Evolutionary conservation across 2,329 filamentous ascomycete species (phyloP), one percentile per base, ranked within the genome.

Genomic region (Fusarium ramigenum): DNA sequence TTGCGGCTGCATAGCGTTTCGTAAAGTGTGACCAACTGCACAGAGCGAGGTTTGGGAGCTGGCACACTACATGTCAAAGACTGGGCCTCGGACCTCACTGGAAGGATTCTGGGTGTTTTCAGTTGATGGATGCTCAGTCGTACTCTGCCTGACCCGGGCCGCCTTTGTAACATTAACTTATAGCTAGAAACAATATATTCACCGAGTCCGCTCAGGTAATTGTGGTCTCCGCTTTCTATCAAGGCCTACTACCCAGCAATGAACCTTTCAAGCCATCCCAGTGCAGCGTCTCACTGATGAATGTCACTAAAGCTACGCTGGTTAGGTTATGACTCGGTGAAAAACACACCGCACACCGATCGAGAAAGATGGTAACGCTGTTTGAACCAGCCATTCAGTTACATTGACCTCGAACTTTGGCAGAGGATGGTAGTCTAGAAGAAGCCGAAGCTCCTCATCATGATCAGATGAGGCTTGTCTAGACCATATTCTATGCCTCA

Each of bases 381-480:
- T 58, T 58, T 56, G 19, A 12, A 61, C 15, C 14, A 34, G 40
- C n/a, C 30, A 60, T 60, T 66, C 32, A 50, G 39, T 28, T 49
- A 30, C 11, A 36, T n/a, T 18, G 37, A n/a, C 19, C 39, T 15
- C n/a, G 15, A 42, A 15, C 23, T 54, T 28, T 49, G 19, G 30
- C n/a, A 37, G 46, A 36, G 52, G 60, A 40, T 57, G 58, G 54
- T 60, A 59, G 62, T 71, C 70, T 63, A 73, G 70, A 72, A 73
- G 37, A 25, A 69, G 34, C 16, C 40, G 39, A 50, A 36, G 43
- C 49, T 60, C 37, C 54, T 25, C 37, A 2, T 23, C 30, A 47
- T 46, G 34, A 43, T 44, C 36, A 43, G 43, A 47, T 19, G 62
- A 63, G 53, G 37, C 36, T 44, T 65, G 43, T 59, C 67, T 69